Evolutionary conservation across 495 filamentous ascomycete genomes (phyloP).

Genomic region (Daldinia caldariorum): DNA sequence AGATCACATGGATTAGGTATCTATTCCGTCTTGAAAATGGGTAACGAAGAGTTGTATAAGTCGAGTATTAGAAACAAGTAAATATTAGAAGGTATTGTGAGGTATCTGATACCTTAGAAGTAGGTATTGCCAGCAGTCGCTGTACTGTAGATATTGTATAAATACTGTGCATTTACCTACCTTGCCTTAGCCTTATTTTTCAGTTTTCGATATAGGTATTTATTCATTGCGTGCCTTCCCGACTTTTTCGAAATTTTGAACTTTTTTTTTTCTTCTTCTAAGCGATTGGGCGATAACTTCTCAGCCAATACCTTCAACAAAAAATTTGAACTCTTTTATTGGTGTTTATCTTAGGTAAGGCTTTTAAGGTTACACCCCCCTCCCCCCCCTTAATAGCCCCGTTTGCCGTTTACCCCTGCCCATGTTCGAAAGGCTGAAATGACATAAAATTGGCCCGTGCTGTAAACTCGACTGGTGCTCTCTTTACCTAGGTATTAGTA

Average conservation of each 20-base stretch:
- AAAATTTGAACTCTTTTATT: constrained; percentile 16
- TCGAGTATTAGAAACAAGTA: background rate
- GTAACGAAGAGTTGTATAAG: background rate
- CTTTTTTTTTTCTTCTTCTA: background rate
- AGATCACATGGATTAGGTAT: constrained; percentile 11
- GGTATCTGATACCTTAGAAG: too few relatives aligned
- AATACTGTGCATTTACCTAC: too few relatives aligned
- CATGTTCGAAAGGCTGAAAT: constrained; percentile 6
- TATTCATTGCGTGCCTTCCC: constrained; percentile 20
- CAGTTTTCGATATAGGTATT: background rate
- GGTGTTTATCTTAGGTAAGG: constrained; percentile 4
- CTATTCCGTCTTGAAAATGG: constrained; percentile 13
- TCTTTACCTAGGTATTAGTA: too few relatives aligned
- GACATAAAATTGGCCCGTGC: constrained; percentile 30
- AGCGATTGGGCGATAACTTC: constrained; percentile 10
- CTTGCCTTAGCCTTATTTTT: too few relatives aligned
- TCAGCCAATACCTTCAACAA: constrained; percentile 9
- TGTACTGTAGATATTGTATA: too few relatives aligned
- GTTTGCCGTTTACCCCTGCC: background rate
- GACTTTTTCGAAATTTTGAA: constrained; percentile 22
- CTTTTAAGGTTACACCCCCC: background rate
- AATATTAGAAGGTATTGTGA: too few relatives aligned
- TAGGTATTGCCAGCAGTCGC: too few relatives aligned
- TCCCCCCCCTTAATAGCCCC: background rate
- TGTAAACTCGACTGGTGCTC: too few relatives aligned